phyloP scores from a whole-genome alignment of 495 filamentous ascomycete genomes.

The Penicillium fimorum region DNA sequence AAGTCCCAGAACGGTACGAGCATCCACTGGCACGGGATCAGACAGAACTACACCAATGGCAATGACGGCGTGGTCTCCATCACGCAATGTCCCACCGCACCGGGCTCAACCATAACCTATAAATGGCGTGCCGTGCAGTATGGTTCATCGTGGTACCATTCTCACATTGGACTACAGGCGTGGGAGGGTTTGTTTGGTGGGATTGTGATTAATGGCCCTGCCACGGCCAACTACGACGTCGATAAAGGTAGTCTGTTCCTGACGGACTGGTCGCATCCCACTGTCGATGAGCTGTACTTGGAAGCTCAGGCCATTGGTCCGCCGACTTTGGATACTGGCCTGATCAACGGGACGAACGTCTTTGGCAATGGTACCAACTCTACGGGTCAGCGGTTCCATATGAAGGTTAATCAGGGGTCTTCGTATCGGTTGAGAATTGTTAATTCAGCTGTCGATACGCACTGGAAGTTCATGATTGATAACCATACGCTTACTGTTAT shows the following conservation, averaged over 20 bases:
- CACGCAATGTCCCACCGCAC: constrained; percentile 65
- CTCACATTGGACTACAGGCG: constrained; percentile 65
- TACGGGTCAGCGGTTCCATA: constrained; percentile 40
- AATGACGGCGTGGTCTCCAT: constrained; percentile 65
- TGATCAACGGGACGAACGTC: constrained; percentile 55
- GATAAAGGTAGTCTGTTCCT: constrained; percentile 25
- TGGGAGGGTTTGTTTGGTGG: constrained; percentile 38
- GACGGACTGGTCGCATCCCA: constrained; percentile 25
- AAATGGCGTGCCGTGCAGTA: constrained; percentile 72
- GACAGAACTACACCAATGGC: constrained; percentile 46
- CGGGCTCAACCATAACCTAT: constrained; percentile 63
- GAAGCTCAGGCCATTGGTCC: constrained; percentile 16
- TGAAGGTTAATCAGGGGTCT: constrained; percentile 39
- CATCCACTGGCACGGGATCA: constrained; percentile 51
- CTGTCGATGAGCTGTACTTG: constrained; percentile 21
- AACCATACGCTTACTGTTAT: constrained; percentile 49
- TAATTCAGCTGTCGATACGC: constrained; percentile 47
- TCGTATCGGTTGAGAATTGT: constrained; percentile 50
- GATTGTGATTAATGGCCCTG: constrained; percentile 40
- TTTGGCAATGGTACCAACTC: constrained; percentile 30
- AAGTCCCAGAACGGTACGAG: constrained; percentile 52
- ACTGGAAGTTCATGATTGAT: constrained; percentile 50
- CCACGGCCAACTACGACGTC: constrained; percentile 59
- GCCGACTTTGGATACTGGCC: constrained; percentile 39
- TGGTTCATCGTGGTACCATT: constrained; percentile 80